Evolutionary conservation across 345 rosid species (phyloP).

Genomic region (Mallotus nudiflorus): DNA sequence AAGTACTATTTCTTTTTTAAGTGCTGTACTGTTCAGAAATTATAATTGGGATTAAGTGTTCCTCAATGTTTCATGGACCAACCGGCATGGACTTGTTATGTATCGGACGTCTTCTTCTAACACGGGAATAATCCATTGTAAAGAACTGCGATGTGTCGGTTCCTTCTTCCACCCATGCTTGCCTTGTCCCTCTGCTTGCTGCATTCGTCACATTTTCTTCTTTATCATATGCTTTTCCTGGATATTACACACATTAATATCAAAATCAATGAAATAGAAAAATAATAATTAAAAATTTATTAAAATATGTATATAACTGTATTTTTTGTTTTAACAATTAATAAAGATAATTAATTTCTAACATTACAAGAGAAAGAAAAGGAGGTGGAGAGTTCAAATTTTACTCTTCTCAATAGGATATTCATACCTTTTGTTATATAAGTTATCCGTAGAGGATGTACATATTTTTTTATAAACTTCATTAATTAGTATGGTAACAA

Average conservation of each 20-base stretch:
- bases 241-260: not conserved
- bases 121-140: slow-evolving; percentile 72
- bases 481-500: too few species aligned
- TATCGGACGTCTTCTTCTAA: slow-evolving; percentile 68
- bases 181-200: slow-evolving; percentile 36
- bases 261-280: not conserved
- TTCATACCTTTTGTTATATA: too few species aligned
- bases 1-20: too few species aligned
- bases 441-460: too few species aligned
- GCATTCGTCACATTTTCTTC: slow-evolving; percentile 25
- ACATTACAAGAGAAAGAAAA: too few species aligned
- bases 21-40: too few species aligned
- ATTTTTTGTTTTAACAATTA: too few species aligned
- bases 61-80: slow-evolving; percentile 40
- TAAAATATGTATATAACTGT: not conserved
- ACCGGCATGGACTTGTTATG: slow-evolving; percentile 71
- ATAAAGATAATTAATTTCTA: too few species aligned
- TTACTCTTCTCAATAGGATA: too few species aligned
- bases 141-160: slow-evolving; percentile 41
- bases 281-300: not conserved
- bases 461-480: too few species aligned
- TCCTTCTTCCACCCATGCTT: slow-evolving; percentile 38
- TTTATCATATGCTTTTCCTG: slow-evolving; percentile 32
- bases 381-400: too few species aligned
- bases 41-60: too few species aligned